Evolutionary conservation across 2,329 filamentous ascomycete species (phyloP).

Genomic region (Lachnellula arida): DNA sequence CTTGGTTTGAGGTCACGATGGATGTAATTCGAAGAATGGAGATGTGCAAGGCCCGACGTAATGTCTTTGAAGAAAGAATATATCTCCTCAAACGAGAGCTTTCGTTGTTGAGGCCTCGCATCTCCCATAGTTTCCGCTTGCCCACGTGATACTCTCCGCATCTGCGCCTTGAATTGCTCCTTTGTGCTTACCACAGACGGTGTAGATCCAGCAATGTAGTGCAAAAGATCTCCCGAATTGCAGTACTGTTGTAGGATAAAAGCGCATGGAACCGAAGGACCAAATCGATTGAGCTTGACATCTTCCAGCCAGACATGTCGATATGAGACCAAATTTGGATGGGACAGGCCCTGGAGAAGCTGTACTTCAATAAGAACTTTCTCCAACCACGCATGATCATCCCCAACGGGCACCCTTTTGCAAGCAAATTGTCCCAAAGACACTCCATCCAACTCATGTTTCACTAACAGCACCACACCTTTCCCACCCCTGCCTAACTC

Average conservation of each 20-base stretch:
- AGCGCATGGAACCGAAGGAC: slow-evolving; percentile 86
- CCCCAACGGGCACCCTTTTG: slow-evolving; percentile 91
- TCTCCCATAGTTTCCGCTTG: slow-evolving; percentile 50
- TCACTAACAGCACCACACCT: slow-evolving; percentile 89
- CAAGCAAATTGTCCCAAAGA: slow-evolving; percentile 88
- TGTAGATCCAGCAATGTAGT: slow-evolving; percentile 71
- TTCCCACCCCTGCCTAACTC: slow-evolving; percentile 88
- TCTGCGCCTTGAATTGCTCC: slow-evolving; percentile 82
- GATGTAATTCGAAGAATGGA: slow-evolving; percentile 89
- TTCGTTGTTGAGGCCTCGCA: slow-evolving; percentile 20
- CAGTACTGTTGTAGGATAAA: slow-evolving; percentile 98
- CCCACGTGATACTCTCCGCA: slow-evolving; percentile 77
- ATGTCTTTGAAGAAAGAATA: slow-evolving; percentile 97
- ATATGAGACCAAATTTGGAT: slow-evolving; percentile 94
- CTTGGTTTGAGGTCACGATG: slow-evolving; percentile 94
- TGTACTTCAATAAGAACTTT: slow-evolving; percentile 93
- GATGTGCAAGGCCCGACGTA: slow-evolving; percentile 81
- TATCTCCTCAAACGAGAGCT: slow-evolving; percentile 78
- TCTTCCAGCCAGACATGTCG: slow-evolving; percentile 97
- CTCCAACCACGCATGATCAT: slow-evolving; percentile 92
- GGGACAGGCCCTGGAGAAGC: slow-evolving; percentile 82
- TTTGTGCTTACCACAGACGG: slow-evolving; percentile 61
- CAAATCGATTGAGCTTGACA: slow-evolving; percentile 76
- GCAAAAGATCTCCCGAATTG: slow-evolving; percentile 85
- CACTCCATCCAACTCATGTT: slow-evolving; percentile 86